These are phyloP conservation scores for Takashimella tepidaria DNA, from an alignment of 1,284 basidiomycete genomes.

Conservation along the genomic window DNA sequence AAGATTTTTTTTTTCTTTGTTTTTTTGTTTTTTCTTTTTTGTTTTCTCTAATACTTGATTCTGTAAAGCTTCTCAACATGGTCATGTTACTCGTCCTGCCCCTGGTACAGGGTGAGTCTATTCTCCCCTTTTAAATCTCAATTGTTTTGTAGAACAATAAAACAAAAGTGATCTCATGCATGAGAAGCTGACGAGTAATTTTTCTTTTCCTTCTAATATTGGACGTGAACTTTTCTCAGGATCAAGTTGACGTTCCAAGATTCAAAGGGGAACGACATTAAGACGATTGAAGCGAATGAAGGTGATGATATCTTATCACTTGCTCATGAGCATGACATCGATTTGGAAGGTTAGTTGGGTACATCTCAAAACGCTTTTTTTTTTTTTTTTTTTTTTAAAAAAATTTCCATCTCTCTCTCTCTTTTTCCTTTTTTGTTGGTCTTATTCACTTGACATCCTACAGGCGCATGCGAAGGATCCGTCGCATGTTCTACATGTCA, in stretches of 20 bases:
- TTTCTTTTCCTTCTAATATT: not conserved
- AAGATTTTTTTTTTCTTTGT: no score
- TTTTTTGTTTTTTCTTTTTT: not conserved
- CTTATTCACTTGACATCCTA: not conserved
- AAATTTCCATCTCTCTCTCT: not conserved
- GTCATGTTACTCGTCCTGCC: conserved; percentile 55
- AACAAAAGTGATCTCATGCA: no score
- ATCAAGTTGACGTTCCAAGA: conserved; percentile 88
- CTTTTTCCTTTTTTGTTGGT: not conserved
- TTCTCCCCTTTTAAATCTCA: not conserved
- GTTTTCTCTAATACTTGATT: conserved; percentile 2
- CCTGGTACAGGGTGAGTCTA: conserved; percentile 45
- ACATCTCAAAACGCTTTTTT: no score
- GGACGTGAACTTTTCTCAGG: conserved; percentile 50
- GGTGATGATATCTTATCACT: conserved; percentile 88
- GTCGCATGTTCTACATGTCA: conserved; percentile 98
- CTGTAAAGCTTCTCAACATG: conserved; percentile 48
- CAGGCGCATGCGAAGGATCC: conserved; percentile 93
- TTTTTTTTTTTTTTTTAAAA: not conserved
- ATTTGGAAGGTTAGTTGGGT: conserved; percentile 77
- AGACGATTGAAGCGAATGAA: conserved; percentile 86
- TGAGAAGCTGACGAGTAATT: not conserved
- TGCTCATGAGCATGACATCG: conserved; percentile 94
- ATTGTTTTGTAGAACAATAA: no score
- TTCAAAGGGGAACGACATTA: conserved; percentile 73